Base-by-base conservation (phyloP, 2,329 filamentous ascomycete genomes). In the Arthrinium puccinioides region DNA sequence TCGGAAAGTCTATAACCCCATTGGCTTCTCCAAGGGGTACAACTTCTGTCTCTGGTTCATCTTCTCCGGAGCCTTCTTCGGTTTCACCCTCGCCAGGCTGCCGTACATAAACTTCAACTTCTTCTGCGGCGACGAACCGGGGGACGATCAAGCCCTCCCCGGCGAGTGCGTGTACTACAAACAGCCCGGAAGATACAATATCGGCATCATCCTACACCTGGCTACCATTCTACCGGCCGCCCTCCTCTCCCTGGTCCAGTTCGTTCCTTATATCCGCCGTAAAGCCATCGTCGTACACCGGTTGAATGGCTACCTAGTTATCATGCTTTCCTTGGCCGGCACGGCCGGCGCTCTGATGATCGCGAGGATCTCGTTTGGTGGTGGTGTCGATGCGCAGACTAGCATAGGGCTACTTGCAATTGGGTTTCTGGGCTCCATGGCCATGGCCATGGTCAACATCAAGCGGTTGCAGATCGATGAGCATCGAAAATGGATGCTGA, bases 401-500 rank as follows among this genome's bases (percentile, higher is more conserved):
- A 62, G 45, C 2, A 50, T 68, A 1, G 68, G 68, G 1, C 40
- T 64, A 0, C 47, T 74, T 1, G 65, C 56, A 3, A 57, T 74
- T 21, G 49, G 64, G n/a, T 70, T 70, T 1, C 53, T 67, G 0
- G 45, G 53, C 1, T 62, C 62, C 25, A 54, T 75, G 23, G 44
- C 52, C 0, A 39, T 80, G 31, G 70, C 73, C 3, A 69, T 67
- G 28, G 60, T 69, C 52, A 79, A 79, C 44, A 69, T 81, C 53
- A 79, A 76, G 50, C 57, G 62, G 3, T 54, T 80, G 1, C 75
- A 80, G 48, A 74, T 82, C 32, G 74, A 79, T 29, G 71, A 79
- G 46, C 76, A 80, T 42, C 64, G 76, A 3, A 72, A 72, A 2
- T 80, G 75, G 76, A 80, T 79, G 75, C 46, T 80, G 18, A 51